Base-by-base conservation (phyloP, 2,329 filamentous ascomycete genomes). In the Beauveria rudraprayagi region DNA sequence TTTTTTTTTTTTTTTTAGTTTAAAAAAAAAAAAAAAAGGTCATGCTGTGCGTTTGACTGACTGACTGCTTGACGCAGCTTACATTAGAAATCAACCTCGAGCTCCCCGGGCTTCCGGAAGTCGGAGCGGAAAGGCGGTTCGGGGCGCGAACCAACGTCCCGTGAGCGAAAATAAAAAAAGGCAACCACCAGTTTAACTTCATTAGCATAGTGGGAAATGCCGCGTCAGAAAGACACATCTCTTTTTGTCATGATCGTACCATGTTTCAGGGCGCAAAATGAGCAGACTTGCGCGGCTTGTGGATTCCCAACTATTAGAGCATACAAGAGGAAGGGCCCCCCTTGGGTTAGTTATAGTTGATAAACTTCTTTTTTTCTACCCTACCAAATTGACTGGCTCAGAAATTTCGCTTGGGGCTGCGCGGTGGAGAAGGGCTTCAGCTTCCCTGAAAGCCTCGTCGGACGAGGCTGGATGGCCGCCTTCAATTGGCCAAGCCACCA, bases 381-480 rank as follows among this genome's bases (percentile, higher is more conserved):
- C 26, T 28, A 7, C 6, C 28, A 14, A n/a, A 5, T 26, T 9
- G 34, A 59, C 37, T 41, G 22, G 22, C 4, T 34, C 30, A 50
- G 19, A 16, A 26, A 22, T 22, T 22, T 16, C n/a, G n/a, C n/a
- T 16, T 16, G 11, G 28, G 48, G 28, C 10, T 9, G 43, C 30
- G 28, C 30, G 28, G 24, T 14, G 17, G 34, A 16, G 37, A 40
- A 40, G 46, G 56, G 47, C 47, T 59, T 53, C 57, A 53, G 57
- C 57, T 53, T 60, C 47, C 57, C 37, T 60, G 57, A 28, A 60
- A 60, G 57, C 57, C 57, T 60, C 28, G 48, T 26, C 37, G 28
- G 48, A 24, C 57, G 26, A 60, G 57, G 57, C 57, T 60, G 48
- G 26, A 17, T 44, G 48, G 47, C 40, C 34, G 40, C 40, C 57